Evolutionary conservation across 768 basidiomycete species (phyloP), one percentile per base, ranked within the genome.

Genomic region (Pleurotus sapidus): DNA sequence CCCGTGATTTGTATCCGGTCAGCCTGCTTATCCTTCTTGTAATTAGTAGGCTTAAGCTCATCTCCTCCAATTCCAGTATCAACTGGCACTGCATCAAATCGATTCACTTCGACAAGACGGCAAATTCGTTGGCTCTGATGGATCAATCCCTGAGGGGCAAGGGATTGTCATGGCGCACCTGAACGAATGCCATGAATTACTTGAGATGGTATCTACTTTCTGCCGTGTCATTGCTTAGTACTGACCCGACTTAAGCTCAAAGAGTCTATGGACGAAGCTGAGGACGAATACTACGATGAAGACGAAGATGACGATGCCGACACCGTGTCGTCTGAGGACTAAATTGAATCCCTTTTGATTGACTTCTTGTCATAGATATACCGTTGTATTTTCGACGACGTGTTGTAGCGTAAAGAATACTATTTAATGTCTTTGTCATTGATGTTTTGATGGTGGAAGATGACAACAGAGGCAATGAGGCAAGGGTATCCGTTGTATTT

Each of bases 151-250:
- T 1, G 96, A 98, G 70, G 96, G 96, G 2, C 96, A 98, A 69
- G 96, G 93, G 12, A 93, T 96, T 63, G 82, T 98, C 54, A 94
- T 94, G 80, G 95, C 96, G 3, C 94, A 98, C 70, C 74, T 98
- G 50, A 95, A 89, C 61, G 96, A 98, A 72, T 96, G 95, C 58
- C 96, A 98, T 66, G 96, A 98, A 70, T 75, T 98, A 56, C 77
- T 98, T 11, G 94, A 95, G 74, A 96, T 98, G 94, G 91, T 91
- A 62, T 53, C 48, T 34, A 4, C 43, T 30, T 50, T 57, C 17
- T 39, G 24, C 49, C 43, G 20, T 17, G 40, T 34, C 39, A 43
- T 3, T 34, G 30, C 30, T 11, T 9, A 3, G 11, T 46, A 34
- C 55, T 38, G 46, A 27, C 20, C 5, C 3, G 5, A n/a, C 15